These are phyloP conservation scores for Coniosporium tulheliwenetii DNA, from an alignment of 2,329 filamentous ascomycete species.

Conservation along the genomic window DNA sequence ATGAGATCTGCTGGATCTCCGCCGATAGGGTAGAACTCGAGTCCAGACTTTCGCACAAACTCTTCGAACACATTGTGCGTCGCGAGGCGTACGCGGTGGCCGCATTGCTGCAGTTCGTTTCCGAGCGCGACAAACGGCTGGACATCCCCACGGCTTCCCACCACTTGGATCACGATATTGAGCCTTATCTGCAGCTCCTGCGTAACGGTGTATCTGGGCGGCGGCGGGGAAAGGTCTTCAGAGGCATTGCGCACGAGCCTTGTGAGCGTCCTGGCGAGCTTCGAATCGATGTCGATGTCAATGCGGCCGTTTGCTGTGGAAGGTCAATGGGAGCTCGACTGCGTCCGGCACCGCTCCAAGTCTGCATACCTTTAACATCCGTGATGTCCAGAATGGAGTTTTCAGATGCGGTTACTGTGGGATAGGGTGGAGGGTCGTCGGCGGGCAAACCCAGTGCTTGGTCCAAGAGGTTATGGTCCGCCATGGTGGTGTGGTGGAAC, in stretches of 20 bases:
- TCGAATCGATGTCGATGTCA: neutral
- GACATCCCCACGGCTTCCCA: constrained; percentile 33
- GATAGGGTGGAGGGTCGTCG: too few relatives aligned
- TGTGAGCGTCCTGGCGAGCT: neutral
- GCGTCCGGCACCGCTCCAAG: too few relatives aligned
- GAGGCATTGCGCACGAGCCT: neutral
- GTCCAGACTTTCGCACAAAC: constrained; percentile 31
- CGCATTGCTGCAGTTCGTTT: constrained; percentile 31
- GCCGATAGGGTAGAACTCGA: constrained; percentile 36
- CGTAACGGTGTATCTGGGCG: too few relatives aligned
- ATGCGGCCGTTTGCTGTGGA: neutral
- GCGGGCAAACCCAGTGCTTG: too few relatives aligned
- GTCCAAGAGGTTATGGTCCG: too few relatives aligned
- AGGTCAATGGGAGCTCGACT: neutral
- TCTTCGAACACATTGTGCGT: constrained; percentile 33
- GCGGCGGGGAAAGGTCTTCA: too few relatives aligned
- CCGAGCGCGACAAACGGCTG: constrained; percentile 34
- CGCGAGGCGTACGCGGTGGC: constrained; percentile 30
- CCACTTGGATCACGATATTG: constrained; percentile 33
- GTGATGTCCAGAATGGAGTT: too few relatives aligned
- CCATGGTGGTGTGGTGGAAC: too few relatives aligned
- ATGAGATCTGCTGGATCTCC: constrained; percentile 34
- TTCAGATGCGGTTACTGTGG: too few relatives aligned
- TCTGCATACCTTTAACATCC: too few relatives aligned
- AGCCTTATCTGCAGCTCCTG: constrained; percentile 6